Conservation (phyloP, 345 rosid genomes). For the Zanthoxylum bungeanum region DNA sequence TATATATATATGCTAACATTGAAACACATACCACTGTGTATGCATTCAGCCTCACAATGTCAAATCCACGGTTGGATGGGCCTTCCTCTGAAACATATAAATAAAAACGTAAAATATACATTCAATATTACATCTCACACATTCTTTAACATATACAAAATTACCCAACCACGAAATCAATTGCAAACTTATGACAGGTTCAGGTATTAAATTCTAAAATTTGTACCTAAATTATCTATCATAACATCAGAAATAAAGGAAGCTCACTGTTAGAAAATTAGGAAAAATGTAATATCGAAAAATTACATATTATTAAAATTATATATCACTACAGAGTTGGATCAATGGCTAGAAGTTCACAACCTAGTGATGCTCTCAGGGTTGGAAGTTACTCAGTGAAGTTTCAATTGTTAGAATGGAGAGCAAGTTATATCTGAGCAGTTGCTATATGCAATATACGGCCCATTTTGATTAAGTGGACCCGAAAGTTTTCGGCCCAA, state of each 20-base stretch:
- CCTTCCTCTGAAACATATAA: constrained; percentile 79
- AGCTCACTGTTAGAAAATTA: background rate
- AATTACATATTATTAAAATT: background rate
- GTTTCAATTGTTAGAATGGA: too few species aligned
- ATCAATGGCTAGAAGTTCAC: background rate
- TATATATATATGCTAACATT: too few species aligned
- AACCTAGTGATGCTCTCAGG: background rate
- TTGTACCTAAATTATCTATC: background rate
- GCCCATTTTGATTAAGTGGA: too few species aligned
- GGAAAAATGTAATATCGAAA: background rate
- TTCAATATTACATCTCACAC: background rate
- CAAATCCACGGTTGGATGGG: constrained; percentile 79
- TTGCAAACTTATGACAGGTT: background rate
- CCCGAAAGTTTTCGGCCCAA: too few species aligned
- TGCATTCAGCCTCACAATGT: constrained; percentile 84
- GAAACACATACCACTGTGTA: constrained; percentile 77
- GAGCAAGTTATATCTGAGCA: too few species aligned
- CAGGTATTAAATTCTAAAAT: background rate
- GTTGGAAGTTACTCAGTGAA: background rate
- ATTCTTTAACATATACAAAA: constrained; percentile 9
- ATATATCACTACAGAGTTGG: background rate
- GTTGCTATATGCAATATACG: too few species aligned
- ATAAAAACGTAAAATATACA: constrained; percentile 8
- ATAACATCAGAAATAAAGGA: background rate
- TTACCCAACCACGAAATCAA: constrained; percentile 7